Conservation (phyloP, 2,329 filamentous ascomycete genomes). For the Venturia pyrina region DNA sequence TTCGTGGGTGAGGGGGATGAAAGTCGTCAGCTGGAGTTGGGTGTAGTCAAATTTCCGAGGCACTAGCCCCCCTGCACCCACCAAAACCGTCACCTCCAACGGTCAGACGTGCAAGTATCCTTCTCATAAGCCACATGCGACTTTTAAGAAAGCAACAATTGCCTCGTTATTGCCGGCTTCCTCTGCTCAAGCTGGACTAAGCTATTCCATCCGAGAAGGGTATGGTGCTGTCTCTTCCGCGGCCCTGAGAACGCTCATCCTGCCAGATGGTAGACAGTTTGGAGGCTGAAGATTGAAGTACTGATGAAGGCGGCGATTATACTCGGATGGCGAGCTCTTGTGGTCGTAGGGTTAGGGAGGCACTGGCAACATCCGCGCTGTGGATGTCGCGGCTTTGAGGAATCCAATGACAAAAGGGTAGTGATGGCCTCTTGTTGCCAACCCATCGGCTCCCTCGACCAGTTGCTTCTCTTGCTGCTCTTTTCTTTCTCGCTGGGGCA, state of each 20-base stretch:
- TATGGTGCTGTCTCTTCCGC: neutral
- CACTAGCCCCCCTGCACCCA: neutral
- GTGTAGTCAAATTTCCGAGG: neutral
- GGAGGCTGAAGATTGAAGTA: neutral
- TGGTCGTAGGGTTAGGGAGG: neutral
- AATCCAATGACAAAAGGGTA: neutral
- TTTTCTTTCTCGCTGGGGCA: neutral
- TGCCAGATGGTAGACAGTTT: too few relatives aligned
- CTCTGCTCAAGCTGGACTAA: neutral
- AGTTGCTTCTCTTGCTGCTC: neutral
- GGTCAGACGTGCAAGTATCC: neutral
- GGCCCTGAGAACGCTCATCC: too few relatives aligned
- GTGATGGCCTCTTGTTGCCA: neutral
- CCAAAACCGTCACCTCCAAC: neutral
- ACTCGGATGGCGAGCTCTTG: neutral
- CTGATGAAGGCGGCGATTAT: too few relatives aligned
- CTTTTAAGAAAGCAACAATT: neutral
- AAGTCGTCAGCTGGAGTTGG: neutral
- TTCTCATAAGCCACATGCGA: too few relatives aligned
- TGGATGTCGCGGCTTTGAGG: neutral
- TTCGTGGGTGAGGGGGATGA: neutral
- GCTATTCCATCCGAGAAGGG: neutral
- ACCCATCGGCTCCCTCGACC: neutral
- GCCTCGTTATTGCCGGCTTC: neutral
- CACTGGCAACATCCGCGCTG: neutral